Percentiles rank a stretch among this genome's conserved stretches.
phyloP scores from a whole-genome alignment of 805 yeast species.

The Lipomyces sp. region DNA sequence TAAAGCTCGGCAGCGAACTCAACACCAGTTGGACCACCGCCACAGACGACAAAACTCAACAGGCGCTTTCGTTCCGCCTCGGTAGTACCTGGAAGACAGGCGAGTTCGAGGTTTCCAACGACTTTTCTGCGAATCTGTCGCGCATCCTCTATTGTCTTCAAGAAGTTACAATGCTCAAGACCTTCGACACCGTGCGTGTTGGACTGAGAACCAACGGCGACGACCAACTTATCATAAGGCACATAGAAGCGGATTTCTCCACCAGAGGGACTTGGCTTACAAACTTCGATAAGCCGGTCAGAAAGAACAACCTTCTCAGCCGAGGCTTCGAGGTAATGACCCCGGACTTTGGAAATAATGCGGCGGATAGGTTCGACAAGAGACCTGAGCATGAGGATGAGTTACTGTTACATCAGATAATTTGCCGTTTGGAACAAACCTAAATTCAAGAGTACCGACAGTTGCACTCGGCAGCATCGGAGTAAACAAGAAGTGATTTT shows the following conservation, averaged over 20 bases:
- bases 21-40: conserved; percentile 79
- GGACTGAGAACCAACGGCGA: conserved; percentile 71
- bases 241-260: conserved; percentile 58
- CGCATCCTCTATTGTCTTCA: conserved; percentile 72
- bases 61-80: conserved; percentile 66
- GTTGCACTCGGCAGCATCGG: conserved; percentile 94
- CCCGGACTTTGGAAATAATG: conserved; percentile 57
- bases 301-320: conserved; percentile 64
- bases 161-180: conserved; percentile 61
- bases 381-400: conserved; percentile 52
- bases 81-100: conserved; percentile 67
- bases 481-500: conserved; percentile 91
- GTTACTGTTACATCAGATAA: background rate
- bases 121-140: conserved; percentile 59
- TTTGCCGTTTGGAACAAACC: conserved; percentile 6
- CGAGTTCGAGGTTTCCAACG: conserved; percentile 60
- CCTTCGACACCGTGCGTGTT: conserved; percentile 76
- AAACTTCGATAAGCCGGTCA: conserved; percentile 62
- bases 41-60: conserved; percentile 68
- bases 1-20: conserved; percentile 75
- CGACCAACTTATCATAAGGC: conserved; percentile 71
- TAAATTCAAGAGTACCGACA: conserved; percentile 67
- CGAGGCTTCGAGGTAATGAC: conserved; percentile 66
- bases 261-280: conserved; percentile 50
- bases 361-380: conserved; percentile 67